phyloP scores from a whole-genome alignment of 2,329 filamentous ascomycete genomes.

The Lasiodiplodia theobromae region DNA sequence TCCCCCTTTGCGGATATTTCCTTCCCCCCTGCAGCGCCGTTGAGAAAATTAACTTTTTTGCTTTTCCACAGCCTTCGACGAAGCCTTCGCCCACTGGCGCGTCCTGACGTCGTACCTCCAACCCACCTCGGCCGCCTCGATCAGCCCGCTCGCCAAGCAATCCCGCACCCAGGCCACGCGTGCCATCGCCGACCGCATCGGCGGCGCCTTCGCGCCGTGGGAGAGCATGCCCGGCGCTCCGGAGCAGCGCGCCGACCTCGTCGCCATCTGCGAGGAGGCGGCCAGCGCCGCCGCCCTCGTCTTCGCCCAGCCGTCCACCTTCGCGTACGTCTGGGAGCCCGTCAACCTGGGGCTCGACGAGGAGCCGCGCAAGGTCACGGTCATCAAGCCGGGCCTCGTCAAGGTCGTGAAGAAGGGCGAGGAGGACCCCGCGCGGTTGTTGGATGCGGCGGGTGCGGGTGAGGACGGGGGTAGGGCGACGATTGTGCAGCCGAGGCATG shows the following conservation, averaged over 20 bases:
- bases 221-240: conserved; percentile 1
- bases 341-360: background rate
- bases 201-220: conserved; percentile 19
- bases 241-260: conserved; percentile 19
- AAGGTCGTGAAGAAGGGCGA: background rate
- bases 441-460: background rate
- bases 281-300: background rate
- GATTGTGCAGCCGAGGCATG: background rate
- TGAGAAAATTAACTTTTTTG: background rate
- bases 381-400: conserved; percentile 1
- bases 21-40: background rate
- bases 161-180: background rate
- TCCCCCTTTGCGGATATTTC: too few relatives aligned
- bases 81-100: conserved; percentile 25
- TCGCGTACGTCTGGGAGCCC: background rate
- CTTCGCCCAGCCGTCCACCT: conserved; percentile 7
- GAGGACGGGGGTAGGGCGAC: background rate
- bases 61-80: background rate
- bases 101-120: conserved; percentile 20
- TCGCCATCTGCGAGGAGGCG: conserved; percentile 11
- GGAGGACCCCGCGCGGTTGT: background rate
- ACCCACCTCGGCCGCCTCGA: background rate
- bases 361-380: conserved; percentile 4
- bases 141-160: background rate
- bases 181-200: conserved; percentile 22